Percentiles rank a stretch among this genome's conserved stretches.
These are phyloP conservation scores for Colletotrichum sp. DNA, from an alignment of 2,329 filamentous ascomycete species.

Conservation along the genomic window DNA sequence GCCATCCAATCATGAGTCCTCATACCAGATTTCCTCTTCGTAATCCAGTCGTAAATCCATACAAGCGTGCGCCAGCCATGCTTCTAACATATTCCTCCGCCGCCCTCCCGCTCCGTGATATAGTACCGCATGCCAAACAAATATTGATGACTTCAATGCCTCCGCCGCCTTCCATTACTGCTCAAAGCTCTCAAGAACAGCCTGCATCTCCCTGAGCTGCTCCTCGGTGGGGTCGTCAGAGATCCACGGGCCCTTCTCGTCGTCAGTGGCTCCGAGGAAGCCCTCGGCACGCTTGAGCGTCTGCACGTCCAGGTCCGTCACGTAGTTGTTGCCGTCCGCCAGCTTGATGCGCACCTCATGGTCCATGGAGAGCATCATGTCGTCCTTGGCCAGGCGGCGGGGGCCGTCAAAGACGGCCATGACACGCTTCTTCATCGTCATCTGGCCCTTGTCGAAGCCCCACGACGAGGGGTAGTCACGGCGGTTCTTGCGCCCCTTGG, in stretches of 20 bases:
- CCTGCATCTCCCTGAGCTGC: constrained; percentile 65
- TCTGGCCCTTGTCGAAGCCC: constrained; percentile 90
- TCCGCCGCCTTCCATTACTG: constrained; percentile 4
- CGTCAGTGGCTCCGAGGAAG: constrained; percentile 78
- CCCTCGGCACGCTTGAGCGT: constrained; percentile 88
- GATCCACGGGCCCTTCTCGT: constrained; percentile 88
- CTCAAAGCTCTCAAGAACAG: constrained; percentile 40
- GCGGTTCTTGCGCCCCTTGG: constrained; percentile 82
- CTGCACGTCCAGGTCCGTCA: constrained; percentile 92
- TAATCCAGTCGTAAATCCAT: background rate
- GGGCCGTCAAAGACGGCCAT: constrained; percentile 90
- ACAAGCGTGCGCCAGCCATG: constrained; percentile 4
- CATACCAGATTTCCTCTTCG: background rate
- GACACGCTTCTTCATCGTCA: constrained; percentile 98
- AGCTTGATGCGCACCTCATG: constrained; percentile 91
- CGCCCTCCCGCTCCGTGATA: background rate
- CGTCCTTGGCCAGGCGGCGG: constrained; percentile 91
- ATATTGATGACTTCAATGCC: background rate
- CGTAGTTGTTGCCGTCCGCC: constrained; percentile 76
- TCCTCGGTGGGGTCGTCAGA: constrained; percentile 72
- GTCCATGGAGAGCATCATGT: constrained; percentile 97
- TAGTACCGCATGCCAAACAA: background rate
- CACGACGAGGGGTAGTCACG: constrained; percentile 93
- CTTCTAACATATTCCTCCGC: background rate
- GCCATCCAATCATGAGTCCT: constrained; percentile 8